phyloP scores from a whole-genome alignment of 495 filamentous ascomycete species.

The Penicillium arizonense region DNA sequence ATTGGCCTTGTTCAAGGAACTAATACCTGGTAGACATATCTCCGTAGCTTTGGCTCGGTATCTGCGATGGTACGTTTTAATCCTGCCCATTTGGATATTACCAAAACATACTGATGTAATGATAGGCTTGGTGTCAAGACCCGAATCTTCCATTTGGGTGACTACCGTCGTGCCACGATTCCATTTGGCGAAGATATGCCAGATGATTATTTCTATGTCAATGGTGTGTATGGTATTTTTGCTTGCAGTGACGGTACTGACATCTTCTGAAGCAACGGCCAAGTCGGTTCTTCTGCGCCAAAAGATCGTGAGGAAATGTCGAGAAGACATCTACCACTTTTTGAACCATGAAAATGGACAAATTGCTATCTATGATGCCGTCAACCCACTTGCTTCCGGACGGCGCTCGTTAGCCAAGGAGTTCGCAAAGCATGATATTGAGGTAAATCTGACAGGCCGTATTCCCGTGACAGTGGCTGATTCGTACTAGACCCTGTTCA shows the following conservation, averaged over 20 bases:
- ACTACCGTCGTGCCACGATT: conserved; percentile 91
- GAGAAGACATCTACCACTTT: conserved; percentile 95
- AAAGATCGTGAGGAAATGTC: conserved; percentile 95
- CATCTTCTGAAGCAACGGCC: conserved; percentile 59
- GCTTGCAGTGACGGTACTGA: conserved; percentile 3
- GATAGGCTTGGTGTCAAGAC: conserved; percentile 95
- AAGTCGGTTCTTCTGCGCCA: conserved; percentile 85
- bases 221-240: conserved; percentile 50
- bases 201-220: conserved; percentile 96
- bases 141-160: conserved; percentile 92
- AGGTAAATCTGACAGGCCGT: conserved; percentile 49
- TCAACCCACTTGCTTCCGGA: conserved; percentile 87
- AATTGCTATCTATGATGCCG: conserved; percentile 97
- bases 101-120: conserved; percentile 8
- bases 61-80: conserved; percentile 73
- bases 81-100: not conserved
- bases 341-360: conserved; percentile 96
- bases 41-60: conserved; percentile 94
- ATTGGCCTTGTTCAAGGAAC: not conserved
- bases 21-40: conserved; percentile 63
- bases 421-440: conserved; percentile 92
- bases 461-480: not conserved
- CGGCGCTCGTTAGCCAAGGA: conserved; percentile 87
- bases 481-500: conserved; percentile 74
- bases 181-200: conserved; percentile 85